These are phyloP conservation scores for Daldinia caldariorum DNA, from an alignment of 495 filamentous ascomycete genomes.

Conservation along the genomic window DNA sequence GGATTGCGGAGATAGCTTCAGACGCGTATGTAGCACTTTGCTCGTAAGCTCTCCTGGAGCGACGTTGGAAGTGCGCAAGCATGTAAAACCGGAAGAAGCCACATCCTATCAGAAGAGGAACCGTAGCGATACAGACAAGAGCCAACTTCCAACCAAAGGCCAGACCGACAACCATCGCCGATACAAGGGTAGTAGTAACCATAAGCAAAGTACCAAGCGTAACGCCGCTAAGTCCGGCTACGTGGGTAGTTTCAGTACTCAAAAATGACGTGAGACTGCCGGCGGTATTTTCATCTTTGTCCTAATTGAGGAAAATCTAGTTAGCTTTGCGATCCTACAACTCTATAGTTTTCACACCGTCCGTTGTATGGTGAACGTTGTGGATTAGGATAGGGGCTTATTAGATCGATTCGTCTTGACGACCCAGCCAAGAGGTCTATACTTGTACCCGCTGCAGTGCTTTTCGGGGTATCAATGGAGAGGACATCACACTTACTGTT, in stretches of 20 bases:
- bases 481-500: too few species aligned
- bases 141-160: constrained; percentile 91
- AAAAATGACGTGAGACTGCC: constrained; percentile 87
- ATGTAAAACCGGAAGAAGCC: constrained; percentile 90
- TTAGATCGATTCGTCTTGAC: too few species aligned
- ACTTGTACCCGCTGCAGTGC: too few species aligned
- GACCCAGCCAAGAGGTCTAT: too few species aligned
- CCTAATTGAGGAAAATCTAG: too few species aligned
- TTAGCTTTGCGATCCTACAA: too few species aligned
- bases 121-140: constrained; percentile 78
- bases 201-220: constrained; percentile 86
- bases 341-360: too few species aligned
- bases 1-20: constrained; percentile 89
- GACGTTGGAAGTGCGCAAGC: constrained; percentile 76
- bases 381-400: too few species aligned
- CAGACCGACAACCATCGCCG: constrained; percentile 70
- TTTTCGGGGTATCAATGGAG: too few species aligned
- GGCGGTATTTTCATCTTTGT: constrained; percentile 79
- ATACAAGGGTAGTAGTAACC: constrained; percentile 76
- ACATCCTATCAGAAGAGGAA: constrained; percentile 80
- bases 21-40: constrained; percentile 83
- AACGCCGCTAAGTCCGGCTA: constrained; percentile 81
- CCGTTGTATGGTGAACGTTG: too few species aligned
- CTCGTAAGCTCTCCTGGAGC: constrained; percentile 77
- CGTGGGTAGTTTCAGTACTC: constrained; percentile 83